phyloP scores from a whole-genome alignment of 106 monocot species.

The Xerophyta viscosa region DNA sequence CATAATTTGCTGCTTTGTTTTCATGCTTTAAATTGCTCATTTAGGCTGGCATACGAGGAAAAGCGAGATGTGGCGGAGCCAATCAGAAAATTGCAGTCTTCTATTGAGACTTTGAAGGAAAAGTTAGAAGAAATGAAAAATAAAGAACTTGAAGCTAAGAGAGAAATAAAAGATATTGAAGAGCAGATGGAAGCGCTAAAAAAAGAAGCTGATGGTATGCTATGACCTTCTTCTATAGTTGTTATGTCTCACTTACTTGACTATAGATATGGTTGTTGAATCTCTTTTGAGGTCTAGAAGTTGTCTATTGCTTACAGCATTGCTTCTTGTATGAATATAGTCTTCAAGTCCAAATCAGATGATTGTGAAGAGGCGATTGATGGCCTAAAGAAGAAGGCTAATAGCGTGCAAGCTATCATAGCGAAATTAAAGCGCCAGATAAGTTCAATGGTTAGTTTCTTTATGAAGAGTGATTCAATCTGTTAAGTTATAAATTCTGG shows the following conservation, averaged over 20 bases:
- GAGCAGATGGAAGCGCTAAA: conserved; percentile 67
- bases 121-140: conserved; percentile 48
- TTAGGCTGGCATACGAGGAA: conserved; percentile 92
- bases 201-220: conserved; percentile 80
- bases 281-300: no score
- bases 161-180: conserved; percentile 45
- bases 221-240: no score
- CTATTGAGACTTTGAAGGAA: conserved; percentile 59
- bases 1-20: no score
- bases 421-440: conserved; percentile 79
- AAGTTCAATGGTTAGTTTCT: conserved; percentile 60
- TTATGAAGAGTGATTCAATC: no score
- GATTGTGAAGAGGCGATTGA: conserved; percentile 72
- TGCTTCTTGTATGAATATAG: conserved; percentile 21
- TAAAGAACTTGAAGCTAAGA: conserved; percentile 57
- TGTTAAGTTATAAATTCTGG: no score
- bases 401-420: conserved; percentile 32
- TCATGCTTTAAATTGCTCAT: background rate
- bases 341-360: conserved; percentile 80
- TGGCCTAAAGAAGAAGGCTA: conserved; percentile 60
- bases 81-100: conserved; percentile 51
- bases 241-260: no score
- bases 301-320: no score
- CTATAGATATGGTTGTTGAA: no score
- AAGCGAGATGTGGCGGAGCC: conserved; percentile 81